phyloP scores from a whole-genome alignment of 1,139 yeast genomes.

The Pichia terricola region DNA sequence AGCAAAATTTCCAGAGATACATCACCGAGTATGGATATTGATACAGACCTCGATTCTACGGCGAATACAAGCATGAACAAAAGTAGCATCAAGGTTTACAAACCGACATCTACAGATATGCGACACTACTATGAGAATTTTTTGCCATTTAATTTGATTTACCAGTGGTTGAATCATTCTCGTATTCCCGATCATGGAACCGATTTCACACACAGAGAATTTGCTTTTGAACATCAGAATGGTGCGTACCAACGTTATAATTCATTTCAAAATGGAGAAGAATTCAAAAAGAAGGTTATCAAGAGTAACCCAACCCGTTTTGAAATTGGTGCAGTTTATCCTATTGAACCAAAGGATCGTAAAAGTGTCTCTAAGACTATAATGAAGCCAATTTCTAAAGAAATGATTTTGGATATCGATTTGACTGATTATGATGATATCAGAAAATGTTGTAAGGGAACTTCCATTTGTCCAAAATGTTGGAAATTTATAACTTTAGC shows the following conservation, averaged over 20 bases:
- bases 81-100: slow-evolving; percentile 3
- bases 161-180: slow-evolving; percentile 85
- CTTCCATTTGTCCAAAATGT: slow-evolving; percentile 78
- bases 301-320: slow-evolving; percentile 80
- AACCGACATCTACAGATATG: slow-evolving; percentile 38
- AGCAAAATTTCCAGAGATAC: too few species aligned
- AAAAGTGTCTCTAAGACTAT: slow-evolving; percentile 71
- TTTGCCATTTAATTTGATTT: slow-evolving; percentile 63
- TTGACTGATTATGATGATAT: slow-evolving; percentile 91
- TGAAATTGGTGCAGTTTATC: slow-evolving; percentile 90
- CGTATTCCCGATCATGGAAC: slow-evolving; percentile 37
- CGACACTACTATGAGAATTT: slow-evolving; percentile 62
- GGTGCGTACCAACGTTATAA: slow-evolving; percentile 88
- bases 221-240: slow-evolving; percentile 80
- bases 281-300: slow-evolving; percentile 67
- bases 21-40: too few species aligned
- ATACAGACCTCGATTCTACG: too few species aligned
- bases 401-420: slow-evolving; percentile 93
- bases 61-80: too few species aligned
- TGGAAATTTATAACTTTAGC: slow-evolving; percentile 95
- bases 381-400: slow-evolving; percentile 75
- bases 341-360: slow-evolving; percentile 77
- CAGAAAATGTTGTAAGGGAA: slow-evolving; percentile 87
- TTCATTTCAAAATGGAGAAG: slow-evolving; percentile 58
- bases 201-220: slow-evolving; percentile 82